Conservation (phyloP, 495 filamentous ascomycete species). For the Annulohypoxylon moriforme region DNA sequence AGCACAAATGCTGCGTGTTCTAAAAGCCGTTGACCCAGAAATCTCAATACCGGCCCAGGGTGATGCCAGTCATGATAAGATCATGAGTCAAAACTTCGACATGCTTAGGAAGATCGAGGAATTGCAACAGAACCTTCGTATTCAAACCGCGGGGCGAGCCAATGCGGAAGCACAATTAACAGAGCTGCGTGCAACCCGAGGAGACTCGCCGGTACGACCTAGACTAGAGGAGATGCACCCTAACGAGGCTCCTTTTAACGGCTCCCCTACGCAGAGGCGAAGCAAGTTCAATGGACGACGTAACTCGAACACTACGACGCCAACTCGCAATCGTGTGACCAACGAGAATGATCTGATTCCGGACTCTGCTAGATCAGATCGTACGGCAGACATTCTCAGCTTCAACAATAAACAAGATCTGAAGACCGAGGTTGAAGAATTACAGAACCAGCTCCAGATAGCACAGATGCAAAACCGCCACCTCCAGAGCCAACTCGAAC, state of each 20-base stretch:
- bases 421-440: constrained; percentile 87
- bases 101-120: constrained; percentile 90
- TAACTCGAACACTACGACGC: constrained; percentile 79
- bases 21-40: constrained; percentile 89
- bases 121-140: constrained; percentile 83
- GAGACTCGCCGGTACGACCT: constrained; percentile 76
- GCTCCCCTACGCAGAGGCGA: constrained; percentile 80
- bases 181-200: constrained; percentile 80
- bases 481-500: constrained; percentile 86
- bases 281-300: constrained; percentile 78
- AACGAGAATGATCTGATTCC: constrained; percentile 69
- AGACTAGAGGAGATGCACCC: constrained; percentile 85
- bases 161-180: constrained; percentile 86
- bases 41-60: constrained; percentile 54
- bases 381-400: constrained; percentile 87
- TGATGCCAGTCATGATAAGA: constrained; percentile 63
- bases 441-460: constrained; percentile 95
- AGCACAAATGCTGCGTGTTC: constrained; percentile 79
- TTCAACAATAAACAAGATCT: constrained; percentile 93
- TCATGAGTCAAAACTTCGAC: constrained; percentile 73
- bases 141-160: constrained; percentile 83
- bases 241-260: constrained; percentile 80
- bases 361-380: constrained; percentile 88
- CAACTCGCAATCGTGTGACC: constrained; percentile 72
- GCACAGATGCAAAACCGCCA: constrained; percentile 97